Evolutionary conservation across 495 filamentous ascomycete genomes (phyloP).

Genomic region (Letharia columbiana): DNA sequence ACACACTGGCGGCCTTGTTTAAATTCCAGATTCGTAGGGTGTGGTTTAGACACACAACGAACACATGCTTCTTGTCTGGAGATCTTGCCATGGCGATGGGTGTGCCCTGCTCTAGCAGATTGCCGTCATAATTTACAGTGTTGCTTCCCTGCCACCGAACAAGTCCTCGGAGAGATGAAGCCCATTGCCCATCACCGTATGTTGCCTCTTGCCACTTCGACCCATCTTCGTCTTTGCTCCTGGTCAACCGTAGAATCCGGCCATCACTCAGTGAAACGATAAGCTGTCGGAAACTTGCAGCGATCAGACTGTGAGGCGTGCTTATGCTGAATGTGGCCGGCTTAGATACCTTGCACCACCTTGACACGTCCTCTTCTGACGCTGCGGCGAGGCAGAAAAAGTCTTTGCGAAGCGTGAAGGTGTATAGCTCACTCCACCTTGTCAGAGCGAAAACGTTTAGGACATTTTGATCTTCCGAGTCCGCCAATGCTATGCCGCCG

Average conservation of each 20-base stretch:
- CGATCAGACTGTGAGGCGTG: slow-evolving; percentile 70
- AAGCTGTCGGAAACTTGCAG: slow-evolving; percentile 60
- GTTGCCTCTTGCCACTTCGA: slow-evolving; percentile 67
- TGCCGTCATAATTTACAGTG: slow-evolving; percentile 55
- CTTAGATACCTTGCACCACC: slow-evolving; percentile 66
- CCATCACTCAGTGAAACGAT: slow-evolving; percentile 79
- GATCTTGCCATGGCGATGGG: slow-evolving; percentile 56
- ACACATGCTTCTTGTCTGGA: slow-evolving; percentile 60
- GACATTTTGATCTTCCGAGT: slow-evolving; percentile 67
- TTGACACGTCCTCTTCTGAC: slow-evolving; percentile 59
- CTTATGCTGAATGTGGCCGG: slow-evolving; percentile 69
- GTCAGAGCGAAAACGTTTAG: slow-evolving; percentile 77
- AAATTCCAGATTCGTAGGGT: slow-evolving; percentile 81
- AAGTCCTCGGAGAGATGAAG: slow-evolving; percentile 58
- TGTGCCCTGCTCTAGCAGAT: slow-evolving; percentile 55
- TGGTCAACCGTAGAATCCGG: slow-evolving; percentile 62
- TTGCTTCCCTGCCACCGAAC: slow-evolving; percentile 61
- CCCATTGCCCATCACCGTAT: slow-evolving; percentile 73
- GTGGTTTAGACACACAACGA: slow-evolving; percentile 81
- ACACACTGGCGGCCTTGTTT: slow-evolving; percentile 58
- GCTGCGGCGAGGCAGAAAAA: slow-evolving; percentile 62
- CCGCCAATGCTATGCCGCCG: slow-evolving; percentile 70
- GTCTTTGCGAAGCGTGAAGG: slow-evolving; percentile 67
- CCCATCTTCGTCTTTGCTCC: slow-evolving; percentile 55
- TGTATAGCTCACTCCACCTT: slow-evolving; percentile 65